Evolutionary conservation across 208 protist genomes (phyloP), one percentile per base, ranked within the genome.

Genomic region (Trypanosoma avium): DNA sequence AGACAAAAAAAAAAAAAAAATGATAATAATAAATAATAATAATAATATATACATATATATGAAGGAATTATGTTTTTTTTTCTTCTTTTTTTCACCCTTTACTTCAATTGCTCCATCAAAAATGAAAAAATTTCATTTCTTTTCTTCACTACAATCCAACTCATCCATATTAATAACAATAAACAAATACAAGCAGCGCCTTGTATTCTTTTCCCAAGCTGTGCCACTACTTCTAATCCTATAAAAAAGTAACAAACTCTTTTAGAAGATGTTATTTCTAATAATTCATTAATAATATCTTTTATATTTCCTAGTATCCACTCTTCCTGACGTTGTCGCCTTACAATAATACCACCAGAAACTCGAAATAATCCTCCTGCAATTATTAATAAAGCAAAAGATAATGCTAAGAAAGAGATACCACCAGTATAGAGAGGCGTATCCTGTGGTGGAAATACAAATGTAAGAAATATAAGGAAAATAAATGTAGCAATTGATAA

Each of bases 401-500:
- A 57, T 24, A 48, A 36, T 35, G 55, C 24, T 5, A 43, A 19
- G 22, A 70, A 43, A 17, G 65, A 36, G 5, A 58, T 7, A n/a
- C 57, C 1, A 24, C 65, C 27, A 24, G 17, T 13, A 32, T 64
- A 64, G 0, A 64, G 8, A 33, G 47, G 33, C 13, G 4, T 21
- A 19, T 62, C 47, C 24, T 56, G 47, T 0, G 55, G 7, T n/a
- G 49, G 56, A 26, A 29, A 59, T 17, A 46, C 0, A 64, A 70
- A 58, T 36, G 65, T 54, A 9, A 63, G 19, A 17, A 36, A 49
- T 27, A 70, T 6, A 62, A 64, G n/a, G 42, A 62, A 24, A 49
- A 61, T n/a, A 2, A 38, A 15, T 29, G 24, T 3, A 2, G 49
- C 50, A 27, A 59, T 36, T 1, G 27, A 9, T 2, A 72, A 38